These are phyloP conservation scores for Gomphus bonarii DNA, from an alignment of 1,284 basidiomycete genomes.

Conservation along the genomic window DNA sequence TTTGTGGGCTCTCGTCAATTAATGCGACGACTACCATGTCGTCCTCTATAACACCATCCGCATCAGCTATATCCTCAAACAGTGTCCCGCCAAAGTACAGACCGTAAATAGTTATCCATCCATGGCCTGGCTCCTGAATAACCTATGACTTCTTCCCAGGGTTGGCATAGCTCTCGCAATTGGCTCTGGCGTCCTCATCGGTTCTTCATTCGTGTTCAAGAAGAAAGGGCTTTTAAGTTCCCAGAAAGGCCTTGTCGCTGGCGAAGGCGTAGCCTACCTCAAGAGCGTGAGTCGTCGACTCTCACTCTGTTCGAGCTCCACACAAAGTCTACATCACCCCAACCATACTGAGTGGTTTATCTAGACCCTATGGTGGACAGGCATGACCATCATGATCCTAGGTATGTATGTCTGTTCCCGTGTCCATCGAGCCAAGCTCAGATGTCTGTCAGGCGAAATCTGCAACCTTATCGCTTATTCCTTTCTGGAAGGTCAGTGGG, in stretches of 20 bases:
- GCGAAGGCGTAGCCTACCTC: conserved; percentile 58
- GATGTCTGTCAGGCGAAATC: conserved; percentile 22
- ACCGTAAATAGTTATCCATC: not conserved
- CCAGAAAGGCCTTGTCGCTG: conserved; percentile 37
- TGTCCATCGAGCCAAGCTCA: conserved; percentile 13
- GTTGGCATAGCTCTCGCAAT: conserved; percentile 44
- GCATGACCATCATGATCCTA: conserved; percentile 37
- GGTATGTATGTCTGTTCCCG: conserved; percentile 23
- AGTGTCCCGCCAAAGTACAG: conserved; percentile 10
- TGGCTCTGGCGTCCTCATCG: conserved; percentile 51
- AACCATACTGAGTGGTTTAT: not conserved
- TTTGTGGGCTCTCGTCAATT: not conserved
- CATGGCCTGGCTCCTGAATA: not conserved
- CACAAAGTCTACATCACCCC: not conserved
- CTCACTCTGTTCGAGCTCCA: not conserved
- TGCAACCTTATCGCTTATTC: conserved; percentile 27
- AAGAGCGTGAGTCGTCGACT: conserved; percentile 30
- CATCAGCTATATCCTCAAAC: not conserved
- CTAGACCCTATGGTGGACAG: conserved; percentile 43
- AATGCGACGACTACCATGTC: conserved; percentile 1
- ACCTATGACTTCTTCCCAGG: conserved; percentile 6
- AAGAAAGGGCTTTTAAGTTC: conserved; percentile 39
- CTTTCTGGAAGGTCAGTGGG: conserved; percentile 29
- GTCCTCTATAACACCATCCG: not conserved
- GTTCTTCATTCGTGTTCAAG: conserved; percentile 50